Percentiles rank a stretch among this genome's conserved stretches.
phyloP scores from a whole-genome alignment of 1,284 basidiomycete genomes.

The Cryptococcus sp. region DNA sequence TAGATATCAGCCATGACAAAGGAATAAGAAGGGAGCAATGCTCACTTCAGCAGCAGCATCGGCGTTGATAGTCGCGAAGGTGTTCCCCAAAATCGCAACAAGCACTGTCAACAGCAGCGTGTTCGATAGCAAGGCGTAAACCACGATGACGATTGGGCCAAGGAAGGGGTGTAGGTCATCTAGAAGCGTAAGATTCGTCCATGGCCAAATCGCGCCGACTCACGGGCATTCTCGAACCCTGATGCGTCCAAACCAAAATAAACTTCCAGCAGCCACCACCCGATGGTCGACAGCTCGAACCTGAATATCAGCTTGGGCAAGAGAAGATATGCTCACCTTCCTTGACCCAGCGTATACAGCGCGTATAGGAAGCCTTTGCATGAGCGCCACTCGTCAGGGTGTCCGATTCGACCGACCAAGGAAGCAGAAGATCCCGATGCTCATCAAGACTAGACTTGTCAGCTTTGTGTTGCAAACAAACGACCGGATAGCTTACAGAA shows the following conservation, averaged over 20 bases:
- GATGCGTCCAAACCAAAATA: constrained; percentile 81
- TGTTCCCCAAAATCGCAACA: constrained; percentile 79
- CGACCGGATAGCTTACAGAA: constrained; percentile 33
- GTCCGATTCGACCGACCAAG: constrained; percentile 16
- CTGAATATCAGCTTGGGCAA: constrained; percentile 15
- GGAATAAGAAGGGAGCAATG: constrained; percentile 1
- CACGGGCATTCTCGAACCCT: constrained; percentile 71
- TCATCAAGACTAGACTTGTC: constrained; percentile 60
- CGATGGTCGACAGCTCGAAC: constrained; percentile 36
- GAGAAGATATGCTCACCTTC: constrained; percentile 46
- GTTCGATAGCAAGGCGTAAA: constrained; percentile 80
- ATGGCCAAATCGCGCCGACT: constrained; percentile 40
- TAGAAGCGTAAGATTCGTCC: constrained; percentile 31
- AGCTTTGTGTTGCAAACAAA: constrained; percentile 57
- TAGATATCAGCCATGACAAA: constrained; percentile 30
- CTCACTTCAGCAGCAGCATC: constrained; percentile 82
- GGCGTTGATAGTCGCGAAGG: constrained; percentile 83
- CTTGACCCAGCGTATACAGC: constrained; percentile 63
- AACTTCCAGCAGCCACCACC: constrained; percentile 48
- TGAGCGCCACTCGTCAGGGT: background rate
- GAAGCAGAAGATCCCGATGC: constrained; percentile 76
- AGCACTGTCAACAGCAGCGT: constrained; percentile 52
- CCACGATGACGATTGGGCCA: constrained; percentile 76
- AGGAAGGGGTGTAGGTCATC: constrained; percentile 69
- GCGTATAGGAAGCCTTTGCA: constrained; percentile 76